phyloP scores from a whole-genome alignment of 345 rosid genomes.

The Pistacia vera region DNA sequence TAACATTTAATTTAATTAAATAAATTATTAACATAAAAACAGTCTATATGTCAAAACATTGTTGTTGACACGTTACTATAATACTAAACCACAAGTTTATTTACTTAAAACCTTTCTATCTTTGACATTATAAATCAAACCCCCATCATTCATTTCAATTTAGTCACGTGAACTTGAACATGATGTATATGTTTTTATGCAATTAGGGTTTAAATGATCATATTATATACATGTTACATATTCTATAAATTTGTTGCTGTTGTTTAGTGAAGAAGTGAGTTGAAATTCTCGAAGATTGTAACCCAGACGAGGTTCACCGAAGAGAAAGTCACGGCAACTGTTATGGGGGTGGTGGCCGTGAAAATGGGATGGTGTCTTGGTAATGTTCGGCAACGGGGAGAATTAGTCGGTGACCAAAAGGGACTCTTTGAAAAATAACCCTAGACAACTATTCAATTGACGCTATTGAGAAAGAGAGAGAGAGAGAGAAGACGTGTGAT shows the following conservation, averaged over 20 bases:
- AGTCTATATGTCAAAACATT: slow-evolving; percentile 9
- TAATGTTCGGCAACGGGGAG: not conserved
- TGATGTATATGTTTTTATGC: not conserved
- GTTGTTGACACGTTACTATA: slow-evolving; percentile 11
- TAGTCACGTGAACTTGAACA: not conserved
- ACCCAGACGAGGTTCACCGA: not conserved
- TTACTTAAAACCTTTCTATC: not conserved
- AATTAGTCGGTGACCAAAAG: not conserved
- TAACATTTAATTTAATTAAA: not conserved
- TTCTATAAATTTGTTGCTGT: not conserved
- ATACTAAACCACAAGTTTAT: not conserved
- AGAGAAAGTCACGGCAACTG: slow-evolving; percentile 17
- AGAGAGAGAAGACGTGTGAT: slow-evolving; percentile 15
- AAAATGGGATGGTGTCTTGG: not conserved
- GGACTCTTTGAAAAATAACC: not conserved
- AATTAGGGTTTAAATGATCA: not conserved
- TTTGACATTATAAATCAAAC: not conserved
- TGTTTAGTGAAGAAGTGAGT: not conserved
- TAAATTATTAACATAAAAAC: not conserved
- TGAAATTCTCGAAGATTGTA: not conserved
- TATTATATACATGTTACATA: too few relatives aligned
- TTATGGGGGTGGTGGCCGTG: not conserved
- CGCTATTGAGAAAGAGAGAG: not conserved
- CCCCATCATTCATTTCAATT: not conserved
- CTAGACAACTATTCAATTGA: not conserved